A percentile compares a stretch with the other conserved stretches of the same genome.
Evolutionary conservation across 2,329 filamentous ascomycete species (phyloP).

Genomic region (Berkeleyomyces basicola): DNA sequence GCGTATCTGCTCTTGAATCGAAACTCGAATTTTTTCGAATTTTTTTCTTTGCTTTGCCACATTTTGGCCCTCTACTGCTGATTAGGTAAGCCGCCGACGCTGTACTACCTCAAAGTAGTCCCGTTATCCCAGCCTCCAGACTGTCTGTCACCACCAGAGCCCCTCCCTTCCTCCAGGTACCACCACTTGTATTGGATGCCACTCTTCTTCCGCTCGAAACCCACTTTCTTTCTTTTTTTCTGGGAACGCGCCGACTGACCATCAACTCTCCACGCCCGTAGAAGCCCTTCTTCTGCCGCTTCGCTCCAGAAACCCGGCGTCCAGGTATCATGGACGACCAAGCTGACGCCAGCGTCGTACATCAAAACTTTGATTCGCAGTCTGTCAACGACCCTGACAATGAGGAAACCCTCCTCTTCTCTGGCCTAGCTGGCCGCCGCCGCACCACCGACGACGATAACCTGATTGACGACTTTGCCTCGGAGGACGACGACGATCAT

Average conservation of each 20-base stretch:
- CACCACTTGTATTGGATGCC: no score
- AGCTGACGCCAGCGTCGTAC: constrained; percentile 9
- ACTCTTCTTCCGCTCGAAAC: no score
- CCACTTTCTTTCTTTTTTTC: not conserved
- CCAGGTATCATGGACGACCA: constrained; percentile 11
- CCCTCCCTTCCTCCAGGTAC: no score
- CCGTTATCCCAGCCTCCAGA: no score
- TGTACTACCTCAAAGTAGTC: not conserved
- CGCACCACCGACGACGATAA: constrained; percentile 81
- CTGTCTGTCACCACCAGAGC: no score
- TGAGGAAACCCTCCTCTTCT: constrained; percentile 61
- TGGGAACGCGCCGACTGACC: not conserved
- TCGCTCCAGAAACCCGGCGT: not conserved
- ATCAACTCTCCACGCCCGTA: not conserved
- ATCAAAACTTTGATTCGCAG: constrained; percentile 7
- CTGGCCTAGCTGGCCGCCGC: constrained; percentile 42
- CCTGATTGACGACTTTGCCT: constrained; percentile 64
- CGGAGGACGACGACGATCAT: constrained; percentile 62
- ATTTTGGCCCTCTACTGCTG: not conserved
- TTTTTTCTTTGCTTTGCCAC: not conserved
- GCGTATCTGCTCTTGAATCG: no score
- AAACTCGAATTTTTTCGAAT: not conserved
- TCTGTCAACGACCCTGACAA: constrained; percentile 29
- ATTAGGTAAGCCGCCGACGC: not conserved
- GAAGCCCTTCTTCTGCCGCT: not conserved